A percentile compares a stretch with the other conserved stretches of the same genome.
Evolutionary conservation across 306 rosid genomes (phyloP).

Genomic region (Citrullus amarus): DNA sequence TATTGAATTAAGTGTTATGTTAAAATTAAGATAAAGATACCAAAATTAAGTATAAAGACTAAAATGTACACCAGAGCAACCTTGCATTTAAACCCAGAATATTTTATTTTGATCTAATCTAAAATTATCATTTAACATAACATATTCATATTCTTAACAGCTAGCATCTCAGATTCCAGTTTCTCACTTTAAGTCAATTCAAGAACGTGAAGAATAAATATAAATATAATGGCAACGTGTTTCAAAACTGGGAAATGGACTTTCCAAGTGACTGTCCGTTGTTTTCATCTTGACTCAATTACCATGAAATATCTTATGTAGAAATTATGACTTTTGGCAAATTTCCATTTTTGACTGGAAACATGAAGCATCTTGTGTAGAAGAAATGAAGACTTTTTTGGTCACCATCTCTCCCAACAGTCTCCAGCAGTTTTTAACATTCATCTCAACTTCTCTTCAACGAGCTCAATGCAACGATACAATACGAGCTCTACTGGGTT

Average conservation of each 20-base stretch:
- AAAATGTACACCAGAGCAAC: too few species aligned
- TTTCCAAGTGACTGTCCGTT: not conserved
- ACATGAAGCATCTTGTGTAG: not conserved
- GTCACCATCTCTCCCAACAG: not conserved
- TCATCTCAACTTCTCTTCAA: conserved; percentile 49
- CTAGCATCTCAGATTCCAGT: not conserved
- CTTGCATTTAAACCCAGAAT: too few species aligned
- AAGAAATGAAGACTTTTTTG: not conserved
- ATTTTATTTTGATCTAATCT: too few species aligned
- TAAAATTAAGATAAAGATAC: too few species aligned
- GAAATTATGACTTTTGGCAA: not conserved
- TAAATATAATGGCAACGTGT: too few species aligned
- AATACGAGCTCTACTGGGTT: conserved; percentile 80
- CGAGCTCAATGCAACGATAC: conserved; percentile 80
- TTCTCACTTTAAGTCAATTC: not conserved
- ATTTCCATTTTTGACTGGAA: not conserved
- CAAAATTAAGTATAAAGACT: too few species aligned
- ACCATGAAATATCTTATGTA: not conserved
- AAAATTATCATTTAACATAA: not conserved
- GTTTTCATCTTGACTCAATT: not conserved
- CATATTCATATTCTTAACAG: not conserved
- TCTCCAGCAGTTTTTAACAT: not conserved
- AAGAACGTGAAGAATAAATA: not conserved
- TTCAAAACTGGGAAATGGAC: not conserved
- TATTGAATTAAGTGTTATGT: too few species aligned